Conservation (phyloP, 768 basidiomycete genomes). For the Clathrus columnatus region DNA sequence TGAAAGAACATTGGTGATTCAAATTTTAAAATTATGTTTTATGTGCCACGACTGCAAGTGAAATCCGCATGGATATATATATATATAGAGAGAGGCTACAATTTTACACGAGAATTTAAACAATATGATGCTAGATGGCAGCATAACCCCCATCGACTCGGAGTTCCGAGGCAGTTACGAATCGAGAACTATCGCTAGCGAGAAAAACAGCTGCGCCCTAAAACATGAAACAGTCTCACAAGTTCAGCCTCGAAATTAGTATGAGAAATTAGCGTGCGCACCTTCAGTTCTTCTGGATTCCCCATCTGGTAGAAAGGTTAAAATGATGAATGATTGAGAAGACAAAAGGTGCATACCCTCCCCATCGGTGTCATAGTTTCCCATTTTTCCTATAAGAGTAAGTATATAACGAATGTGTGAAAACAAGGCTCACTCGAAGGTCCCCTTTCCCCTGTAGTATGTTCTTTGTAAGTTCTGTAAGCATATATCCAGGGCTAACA, state of each 20-base stretch:
- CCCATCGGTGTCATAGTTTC: constrained; percentile 81
- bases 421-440: constrained; percentile 47
- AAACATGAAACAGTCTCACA: constrained; percentile 7
- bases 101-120: too few species aligned
- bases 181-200: constrained; percentile 81
- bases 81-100: not conserved
- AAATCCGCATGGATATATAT: not conserved
- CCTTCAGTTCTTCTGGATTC: constrained; percentile 86
- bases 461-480: constrained; percentile 80
- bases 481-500: constrained; percentile 87
- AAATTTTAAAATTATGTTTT: not conserved
- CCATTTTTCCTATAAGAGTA: constrained; percentile 63
- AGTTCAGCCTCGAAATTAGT: not conserved
- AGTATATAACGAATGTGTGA: not conserved
- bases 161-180: constrained; percentile 82
- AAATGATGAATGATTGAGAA: not conserved
- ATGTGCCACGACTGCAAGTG: not conserved
- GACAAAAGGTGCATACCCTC: constrained; percentile 36
- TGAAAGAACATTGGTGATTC: constrained; percentile 3
- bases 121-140: constrained; percentile 36
- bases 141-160: constrained; percentile 90
- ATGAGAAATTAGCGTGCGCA: constrained; percentile 27
- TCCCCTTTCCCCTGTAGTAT: constrained; percentile 69
- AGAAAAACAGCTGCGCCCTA: constrained; percentile 87
- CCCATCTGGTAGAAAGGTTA: constrained; percentile 51